These are phyloP conservation scores for Naganishia albida DNA, from an alignment of 1,284 basidiomycete genomes.

Conservation along the genomic window DNA sequence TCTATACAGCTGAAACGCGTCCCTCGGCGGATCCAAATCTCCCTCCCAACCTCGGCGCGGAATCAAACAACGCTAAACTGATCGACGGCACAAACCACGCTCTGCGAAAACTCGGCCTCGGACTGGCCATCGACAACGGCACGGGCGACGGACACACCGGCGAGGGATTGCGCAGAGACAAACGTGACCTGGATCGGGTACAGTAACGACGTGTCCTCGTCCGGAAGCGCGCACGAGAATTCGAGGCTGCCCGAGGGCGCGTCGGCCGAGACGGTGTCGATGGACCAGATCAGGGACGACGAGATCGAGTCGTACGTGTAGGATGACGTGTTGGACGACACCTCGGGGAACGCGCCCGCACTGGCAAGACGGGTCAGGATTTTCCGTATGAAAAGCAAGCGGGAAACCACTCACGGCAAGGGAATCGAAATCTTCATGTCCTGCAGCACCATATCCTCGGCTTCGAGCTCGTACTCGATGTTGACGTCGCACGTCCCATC, in stretches of 20 bases:
- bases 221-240: slow-evolving; percentile 72
- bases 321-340: slow-evolving; percentile 70
- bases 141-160: slow-evolving; percentile 64
- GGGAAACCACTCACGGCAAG: slow-evolving; percentile 68
- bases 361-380: slow-evolving; percentile 52
- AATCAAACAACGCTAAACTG: slow-evolving; percentile 60
- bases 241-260: slow-evolving; percentile 77
- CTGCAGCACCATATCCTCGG: slow-evolving; percentile 73
- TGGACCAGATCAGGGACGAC: slow-evolving; percentile 81
- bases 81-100: slow-evolving; percentile 70
- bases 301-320: slow-evolving; percentile 78
- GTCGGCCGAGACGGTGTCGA: slow-evolving; percentile 57
- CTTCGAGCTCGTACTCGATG: slow-evolving; percentile 95
- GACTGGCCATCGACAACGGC: slow-evolving; percentile 65
- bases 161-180: slow-evolving; percentile 73
- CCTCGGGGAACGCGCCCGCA: slow-evolving; percentile 78
- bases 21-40: not conserved
- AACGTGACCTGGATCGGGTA: slow-evolving; percentile 91
- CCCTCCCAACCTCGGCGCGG: too few relatives aligned
- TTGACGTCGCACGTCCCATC: slow-evolving; percentile 89
- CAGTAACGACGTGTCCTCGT: slow-evolving; percentile 76
- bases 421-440: slow-evolving; percentile 90
- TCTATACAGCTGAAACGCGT: not conserved
- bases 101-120: slow-evolving; percentile 71
- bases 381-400: not conserved